phyloP scores from a whole-genome alignment of 192 early-diverging fungal genomes.

The Coemansia sp. region DNA sequence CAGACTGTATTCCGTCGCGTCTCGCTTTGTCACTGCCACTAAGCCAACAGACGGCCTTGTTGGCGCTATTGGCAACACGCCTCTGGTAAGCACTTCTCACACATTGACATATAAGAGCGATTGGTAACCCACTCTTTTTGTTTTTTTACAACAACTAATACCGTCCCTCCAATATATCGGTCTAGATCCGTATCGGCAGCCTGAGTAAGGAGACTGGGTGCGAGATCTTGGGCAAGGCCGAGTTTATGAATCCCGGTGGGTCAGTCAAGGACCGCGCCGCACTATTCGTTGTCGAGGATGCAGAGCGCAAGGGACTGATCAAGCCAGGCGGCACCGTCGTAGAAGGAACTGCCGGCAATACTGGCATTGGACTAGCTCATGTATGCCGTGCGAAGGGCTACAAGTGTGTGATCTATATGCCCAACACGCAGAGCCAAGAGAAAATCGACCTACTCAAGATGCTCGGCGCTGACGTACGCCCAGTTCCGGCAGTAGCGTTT shows the following conservation, averaged over 20 bases:
- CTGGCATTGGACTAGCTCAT: constrained; percentile 95
- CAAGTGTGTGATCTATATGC: constrained; percentile 96
- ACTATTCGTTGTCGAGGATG: constrained; percentile 90
- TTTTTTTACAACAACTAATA: background rate
- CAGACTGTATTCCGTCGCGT: constrained; percentile 40
- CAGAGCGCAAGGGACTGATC: constrained; percentile 84
- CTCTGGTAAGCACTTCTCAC: constrained; percentile 64
- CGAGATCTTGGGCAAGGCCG: constrained; percentile 91
- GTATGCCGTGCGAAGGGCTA: constrained; percentile 93
- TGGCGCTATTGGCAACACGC: constrained; percentile 91
- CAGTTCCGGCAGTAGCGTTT: constrained; percentile 90
- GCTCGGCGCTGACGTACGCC: constrained; percentile 93
- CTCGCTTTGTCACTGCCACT: constrained; percentile 45
- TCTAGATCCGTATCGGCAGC: constrained; percentile 70
- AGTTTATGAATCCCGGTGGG: constrained; percentile 97
- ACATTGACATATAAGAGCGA: background rate
- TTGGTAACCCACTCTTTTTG: background rate
- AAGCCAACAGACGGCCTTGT: constrained; percentile 71
- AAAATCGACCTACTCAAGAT: constrained; percentile 92
- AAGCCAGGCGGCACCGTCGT: constrained; percentile 88
- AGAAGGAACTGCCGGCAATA: constrained; percentile 89
- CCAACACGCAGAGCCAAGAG: constrained; percentile 94
- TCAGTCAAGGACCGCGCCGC: constrained; percentile 98
- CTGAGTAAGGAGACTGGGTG: constrained; percentile 79
- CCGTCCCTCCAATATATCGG: background rate